Base-by-base conservation (phyloP, 805 yeast species). In the Kazachstania psychrophila region DNA sequence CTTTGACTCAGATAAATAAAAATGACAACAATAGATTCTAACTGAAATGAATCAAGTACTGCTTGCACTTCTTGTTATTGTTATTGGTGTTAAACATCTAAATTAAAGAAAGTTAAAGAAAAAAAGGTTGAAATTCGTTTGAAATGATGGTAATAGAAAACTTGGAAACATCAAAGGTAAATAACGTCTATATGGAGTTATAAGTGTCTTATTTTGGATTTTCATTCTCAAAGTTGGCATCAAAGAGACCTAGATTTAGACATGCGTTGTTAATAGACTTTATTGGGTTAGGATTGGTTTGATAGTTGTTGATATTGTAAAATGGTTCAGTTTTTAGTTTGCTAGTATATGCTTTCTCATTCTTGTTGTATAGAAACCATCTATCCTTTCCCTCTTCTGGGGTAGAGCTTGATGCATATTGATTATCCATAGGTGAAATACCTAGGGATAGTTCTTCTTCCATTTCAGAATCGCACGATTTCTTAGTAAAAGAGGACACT, bases 401-500 rank as follows among this genome's bases (percentile, higher is more conserved):
- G 3, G 40, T 32, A 15, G 34, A 35, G 11, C 35, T 27, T 25
- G 26, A 34, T 13, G 19, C 26, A n/a, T n/a, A n/a, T n/a, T n/a
- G n/a, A n/a, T n/a, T n/a, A 15, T 27, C 27, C 17, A 45, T 27
- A 12, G 23, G 8, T 2, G 18, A n/a, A n/a, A 33, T 33, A 7
- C 48, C 49, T 13, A 45, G 27, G 9, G 38, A 4, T 7, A 25
- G 8, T 3, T n/a, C 8, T 5, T 30, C 31, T 8, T 36, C 14
- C 5, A 17, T 26, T 6, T 35, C 17, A 2, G 17, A 19, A 5
- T 35, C 25, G 11, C 15, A 5, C 2, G 36, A 16, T 7, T 9
- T 29, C 9, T 41, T 43, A 15, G 46, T 39, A 27, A 58, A 58
- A 11, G 61, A 58, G 9, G 61, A 54, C 6, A 56, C 57, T 39